These are phyloP conservation scores for Chlorella variabilis DNA, from an alignment of 163 green algal species.

Conservation along the genomic window DNA sequence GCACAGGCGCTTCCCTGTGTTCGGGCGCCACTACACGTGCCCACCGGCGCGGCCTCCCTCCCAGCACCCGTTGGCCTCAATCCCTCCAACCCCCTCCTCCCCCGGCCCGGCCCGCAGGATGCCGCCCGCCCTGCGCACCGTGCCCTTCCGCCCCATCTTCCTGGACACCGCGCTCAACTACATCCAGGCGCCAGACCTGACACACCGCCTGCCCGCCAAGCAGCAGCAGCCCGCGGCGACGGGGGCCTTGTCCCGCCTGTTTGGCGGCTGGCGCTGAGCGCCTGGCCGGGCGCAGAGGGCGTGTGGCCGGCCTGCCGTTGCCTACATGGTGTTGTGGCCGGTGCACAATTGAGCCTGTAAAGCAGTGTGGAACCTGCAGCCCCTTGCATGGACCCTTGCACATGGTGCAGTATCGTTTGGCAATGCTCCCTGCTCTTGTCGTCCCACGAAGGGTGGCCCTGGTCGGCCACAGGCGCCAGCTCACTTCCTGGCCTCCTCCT, in stretches of 20 bases:
- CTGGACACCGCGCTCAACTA: conserved; percentile 61
- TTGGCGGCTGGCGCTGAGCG: conserved; percentile 26
- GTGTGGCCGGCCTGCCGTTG: too few relatives aligned
- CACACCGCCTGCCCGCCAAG: conserved; percentile 32
- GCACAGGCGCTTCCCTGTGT: not conserved
- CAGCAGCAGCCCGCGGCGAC: conserved; percentile 3
- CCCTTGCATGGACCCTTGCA: too few relatives aligned
- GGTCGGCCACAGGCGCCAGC: too few relatives aligned
- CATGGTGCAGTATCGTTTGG: too few relatives aligned
- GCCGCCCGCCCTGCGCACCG: conserved; percentile 18
- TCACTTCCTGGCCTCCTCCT: conserved; percentile 38
- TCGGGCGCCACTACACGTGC: too few relatives aligned
- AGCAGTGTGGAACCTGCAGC: too few relatives aligned
- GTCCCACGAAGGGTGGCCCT: too few relatives aligned
- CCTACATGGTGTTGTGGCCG: too few relatives aligned
- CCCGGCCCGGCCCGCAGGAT: conserved; percentile 19
- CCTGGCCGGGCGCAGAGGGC: too few relatives aligned
- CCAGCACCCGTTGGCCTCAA: not conserved
- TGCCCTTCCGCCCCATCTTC: conserved; percentile 64
- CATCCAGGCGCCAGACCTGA: conserved; percentile 38
- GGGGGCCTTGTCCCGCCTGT: conserved; percentile 29
- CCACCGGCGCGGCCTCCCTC: not conserved
- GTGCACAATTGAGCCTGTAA: too few relatives aligned
- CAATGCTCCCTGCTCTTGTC: too few relatives aligned
- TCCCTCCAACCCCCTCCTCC: not conserved